Evolutionary conservation across 176 grass and related monocot species (phyloP), one percentile per base, ranked within the genome.

Genomic region (Microstegium vimineum): DNA sequence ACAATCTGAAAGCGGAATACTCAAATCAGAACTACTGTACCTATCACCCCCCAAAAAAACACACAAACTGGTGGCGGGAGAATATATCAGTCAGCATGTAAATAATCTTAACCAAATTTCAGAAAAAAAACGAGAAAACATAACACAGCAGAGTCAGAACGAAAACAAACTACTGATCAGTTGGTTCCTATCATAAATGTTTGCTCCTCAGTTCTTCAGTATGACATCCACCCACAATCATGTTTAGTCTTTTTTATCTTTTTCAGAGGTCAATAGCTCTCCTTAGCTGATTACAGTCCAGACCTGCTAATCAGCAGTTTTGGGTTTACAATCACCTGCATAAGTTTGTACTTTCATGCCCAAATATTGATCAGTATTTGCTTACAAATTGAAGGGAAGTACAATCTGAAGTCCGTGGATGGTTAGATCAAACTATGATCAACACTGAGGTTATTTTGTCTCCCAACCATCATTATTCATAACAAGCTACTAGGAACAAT

Each of bases 1-100:
- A 99, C 83, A 95, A 94, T 64, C 96, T 99, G 86, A 82, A 60
- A 74, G 46, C n/a, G 32, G 27, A 68, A 76, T 35, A 28, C 81
- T 74, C 8, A 2, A 51, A 75, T 89, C 36, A 87, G 79, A 35
- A 71, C 23, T 60, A 51, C 30, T 90, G 30, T 62, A 63, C 10
- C 62, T 82, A 35, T 47, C 23, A 15, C 36, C 12, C 47, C 36
- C 12, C 47, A 51, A 51, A 54, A 61, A 82, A 57, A 42, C 18
- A 47, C 11, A 56, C 56, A 52, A 62, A 49, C 33, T 42, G 36
- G 18, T 63, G 10, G n/a, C 4, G 6, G 54, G 23, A 78, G 34
- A 22, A 36, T 20, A 80, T 47, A 36, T 46, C 16, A 64, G 45
- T 33, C 35, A 65, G 18, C 18, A 15, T 62, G 25, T 64, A 43